phyloP scores from a whole-genome alignment of 257 asterid species.

The Solanum peruvianum region DNA sequence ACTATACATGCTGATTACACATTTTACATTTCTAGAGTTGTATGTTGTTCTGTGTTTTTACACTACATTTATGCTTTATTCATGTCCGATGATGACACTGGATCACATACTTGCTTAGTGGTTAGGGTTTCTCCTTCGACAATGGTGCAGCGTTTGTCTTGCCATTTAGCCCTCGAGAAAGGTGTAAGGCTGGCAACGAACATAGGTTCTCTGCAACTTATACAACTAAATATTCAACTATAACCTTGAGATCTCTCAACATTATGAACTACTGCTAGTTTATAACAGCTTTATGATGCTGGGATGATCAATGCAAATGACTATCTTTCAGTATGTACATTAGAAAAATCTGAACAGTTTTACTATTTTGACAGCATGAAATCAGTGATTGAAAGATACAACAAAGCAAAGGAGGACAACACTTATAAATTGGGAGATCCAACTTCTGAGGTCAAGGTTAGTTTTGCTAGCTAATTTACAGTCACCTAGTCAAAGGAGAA shows the following conservation, averaged over 20 bases:
- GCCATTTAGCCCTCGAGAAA: background rate
- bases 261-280: background rate
- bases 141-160: background rate
- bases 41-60: background rate
- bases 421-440: slow-evolving; percentile 43
- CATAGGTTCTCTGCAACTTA: background rate
- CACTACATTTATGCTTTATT: background rate
- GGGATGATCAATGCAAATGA: background rate
- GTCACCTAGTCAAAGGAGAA: background rate
- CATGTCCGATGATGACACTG: background rate
- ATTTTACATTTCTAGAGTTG: background rate
- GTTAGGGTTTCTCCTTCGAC: background rate
- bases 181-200: background rate
- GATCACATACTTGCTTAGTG: background rate
- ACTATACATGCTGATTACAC: background rate
- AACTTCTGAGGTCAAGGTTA: slow-evolving; percentile 57
- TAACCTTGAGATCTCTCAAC: background rate
- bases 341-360: background rate
- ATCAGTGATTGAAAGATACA: slow-evolving; percentile 55
- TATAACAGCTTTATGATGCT: background rate
- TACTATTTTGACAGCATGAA: slow-evolving; percentile 35
- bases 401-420: slow-evolving; percentile 35
- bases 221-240: background rate
- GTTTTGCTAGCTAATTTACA: background rate
- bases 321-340: background rate